Percentiles rank a stretch among this genome's conserved stretches.
Conservation (phyloP, 2,329 filamentous ascomycete genomes). For the Colletotrichum scovillei region DNA sequence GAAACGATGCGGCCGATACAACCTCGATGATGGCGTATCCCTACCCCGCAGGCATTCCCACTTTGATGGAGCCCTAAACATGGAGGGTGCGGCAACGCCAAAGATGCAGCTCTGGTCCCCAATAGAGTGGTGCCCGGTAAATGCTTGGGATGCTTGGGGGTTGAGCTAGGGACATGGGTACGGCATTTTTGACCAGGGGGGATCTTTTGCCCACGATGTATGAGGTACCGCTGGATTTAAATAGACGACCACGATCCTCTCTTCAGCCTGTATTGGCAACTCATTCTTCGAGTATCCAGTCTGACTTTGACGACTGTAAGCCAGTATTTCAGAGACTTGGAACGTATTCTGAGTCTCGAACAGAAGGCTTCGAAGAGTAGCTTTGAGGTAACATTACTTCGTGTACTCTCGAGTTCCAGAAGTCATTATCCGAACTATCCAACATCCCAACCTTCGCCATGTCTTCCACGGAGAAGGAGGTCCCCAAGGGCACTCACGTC, state of each 20-base stretch:
- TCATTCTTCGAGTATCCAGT: neutral
- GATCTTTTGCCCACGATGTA: neutral
- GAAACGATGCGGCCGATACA: neutral
- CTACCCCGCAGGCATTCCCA: slow-evolving; percentile 27
- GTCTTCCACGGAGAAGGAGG: slow-evolving; percentile 27
- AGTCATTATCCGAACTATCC: neutral
- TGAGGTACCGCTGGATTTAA: neutral
- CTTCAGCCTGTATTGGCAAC: neutral
- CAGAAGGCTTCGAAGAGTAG: neutral
- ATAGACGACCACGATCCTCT: neutral
- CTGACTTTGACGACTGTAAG: neutral
- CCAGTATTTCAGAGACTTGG: neutral
- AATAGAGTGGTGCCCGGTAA: neutral
- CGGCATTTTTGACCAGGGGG: slow-evolving; percentile 11
- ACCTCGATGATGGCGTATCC: neutral
- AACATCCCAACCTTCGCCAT: neutral
- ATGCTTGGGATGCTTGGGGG: neutral
- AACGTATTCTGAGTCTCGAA: neutral
- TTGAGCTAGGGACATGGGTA: neutral
- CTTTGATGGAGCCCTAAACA: slow-evolving; percentile 1
- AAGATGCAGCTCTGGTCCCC: slow-evolving; percentile 5
- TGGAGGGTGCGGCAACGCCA: slow-evolving; percentile 13
- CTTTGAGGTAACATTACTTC: neutral
- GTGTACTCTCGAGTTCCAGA: neutral
- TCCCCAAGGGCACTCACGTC: slow-evolving; percentile 4